phyloP scores from a whole-genome alignment of 495 filamentous ascomycete species.

The Penicillium longicatenatum region DNA sequence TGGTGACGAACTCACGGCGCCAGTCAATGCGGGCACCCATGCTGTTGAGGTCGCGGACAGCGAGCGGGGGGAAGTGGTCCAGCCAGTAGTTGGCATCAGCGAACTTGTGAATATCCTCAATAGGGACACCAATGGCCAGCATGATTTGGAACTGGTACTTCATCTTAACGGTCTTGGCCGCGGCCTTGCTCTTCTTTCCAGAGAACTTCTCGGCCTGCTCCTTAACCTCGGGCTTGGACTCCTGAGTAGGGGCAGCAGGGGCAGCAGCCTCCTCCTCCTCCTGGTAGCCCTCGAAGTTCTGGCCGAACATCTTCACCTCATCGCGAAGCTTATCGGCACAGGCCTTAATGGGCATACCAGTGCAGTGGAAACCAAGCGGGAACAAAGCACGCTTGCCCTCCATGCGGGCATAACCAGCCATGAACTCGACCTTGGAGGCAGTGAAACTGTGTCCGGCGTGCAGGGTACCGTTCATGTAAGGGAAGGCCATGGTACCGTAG shows the following conservation, averaged over 20 bases:
- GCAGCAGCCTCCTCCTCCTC: constrained; percentile 56
- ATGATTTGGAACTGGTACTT: constrained; percentile 92
- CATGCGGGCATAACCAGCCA: constrained; percentile 81
- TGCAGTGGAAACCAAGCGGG: constrained; percentile 93
- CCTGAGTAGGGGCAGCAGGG: constrained; percentile 43
- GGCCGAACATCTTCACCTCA: constrained; percentile 86
- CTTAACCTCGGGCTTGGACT: constrained; percentile 61
- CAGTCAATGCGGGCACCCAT: constrained; percentile 89
- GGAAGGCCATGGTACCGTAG: constrained; percentile 92
- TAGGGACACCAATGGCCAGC: constrained; percentile 79
- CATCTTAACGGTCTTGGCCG: constrained; percentile 85
- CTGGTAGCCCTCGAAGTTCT: constrained; percentile 76
- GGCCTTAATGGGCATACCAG: constrained; percentile 97
- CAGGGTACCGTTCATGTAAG: constrained; percentile 94
- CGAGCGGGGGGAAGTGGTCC: constrained; percentile 81
- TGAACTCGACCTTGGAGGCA: constrained; percentile 87
- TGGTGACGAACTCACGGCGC: constrained; percentile 89
- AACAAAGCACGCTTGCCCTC: constrained; percentile 84
- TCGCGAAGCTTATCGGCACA: constrained; percentile 92
- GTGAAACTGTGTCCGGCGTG: constrained; percentile 93
- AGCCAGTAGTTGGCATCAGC: constrained; percentile 88
- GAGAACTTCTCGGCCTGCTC: constrained; percentile 89
- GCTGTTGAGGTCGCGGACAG: constrained; percentile 77
- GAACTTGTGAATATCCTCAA: constrained; percentile 87
- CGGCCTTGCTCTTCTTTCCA: constrained; percentile 92